phyloP scores from a whole-genome alignment of 768 basidiomycete species.

The Russula lepida region DNA sequence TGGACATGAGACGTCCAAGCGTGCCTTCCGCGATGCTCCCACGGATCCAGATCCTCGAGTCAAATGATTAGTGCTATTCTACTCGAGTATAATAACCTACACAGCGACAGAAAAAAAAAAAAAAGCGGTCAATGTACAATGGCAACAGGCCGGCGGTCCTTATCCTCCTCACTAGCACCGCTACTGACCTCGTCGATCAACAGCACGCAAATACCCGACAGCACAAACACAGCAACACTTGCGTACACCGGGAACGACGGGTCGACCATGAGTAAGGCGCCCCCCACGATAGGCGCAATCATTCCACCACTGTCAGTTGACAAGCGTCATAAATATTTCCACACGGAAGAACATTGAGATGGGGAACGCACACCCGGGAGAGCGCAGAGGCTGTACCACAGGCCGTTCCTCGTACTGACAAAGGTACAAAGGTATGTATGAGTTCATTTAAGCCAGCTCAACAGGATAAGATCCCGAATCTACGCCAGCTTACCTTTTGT shows the following conservation, averaged over 20 bases:
- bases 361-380: slow-evolving; percentile 59
- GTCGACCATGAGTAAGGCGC: slow-evolving; percentile 57
- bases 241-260: slow-evolving; percentile 68
- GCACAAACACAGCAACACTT: slow-evolving; percentile 55
- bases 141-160: slow-evolving; percentile 4
- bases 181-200: slow-evolving; percentile 46
- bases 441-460: neutral
- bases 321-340: neutral
- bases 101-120: neutral
- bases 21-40: no score
- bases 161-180: slow-evolving; percentile 24
- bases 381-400: slow-evolving; percentile 82
- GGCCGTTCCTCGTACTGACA: slow-evolving; percentile 72
- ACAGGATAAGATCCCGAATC: neutral
- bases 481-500: slow-evolving; percentile 48
- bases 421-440: neutral
- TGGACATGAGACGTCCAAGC: no score
- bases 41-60: no score
- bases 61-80: neutral
- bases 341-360: neutral
- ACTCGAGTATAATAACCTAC: neutral
- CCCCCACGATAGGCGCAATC: slow-evolving; percentile 78
- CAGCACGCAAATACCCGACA: slow-evolving; percentile 57
- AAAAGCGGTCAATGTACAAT: slow-evolving; percentile 9
- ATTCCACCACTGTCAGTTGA: slow-evolving; percentile 63